Evolutionary conservation across 1,139 yeast species (phyloP).

Genomic region (Yamadazyma friedrichii): DNA sequence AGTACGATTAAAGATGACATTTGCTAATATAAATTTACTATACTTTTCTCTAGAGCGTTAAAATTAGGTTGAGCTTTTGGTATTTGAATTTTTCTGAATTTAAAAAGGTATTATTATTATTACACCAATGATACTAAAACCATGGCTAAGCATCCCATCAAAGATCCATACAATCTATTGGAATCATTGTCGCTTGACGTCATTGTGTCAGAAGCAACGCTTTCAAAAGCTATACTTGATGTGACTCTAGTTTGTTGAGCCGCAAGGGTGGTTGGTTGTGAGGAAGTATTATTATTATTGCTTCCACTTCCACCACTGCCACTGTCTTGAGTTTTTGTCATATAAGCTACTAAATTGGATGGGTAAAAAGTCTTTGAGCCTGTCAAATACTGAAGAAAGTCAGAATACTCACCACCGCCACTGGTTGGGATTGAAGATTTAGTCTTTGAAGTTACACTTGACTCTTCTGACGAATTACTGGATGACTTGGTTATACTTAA

Average conservation of each 20-base stretch:
- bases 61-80: too few relatives aligned
- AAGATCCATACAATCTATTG: constrained; percentile 8
- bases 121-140: constrained; percentile 2
- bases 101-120: not conserved
- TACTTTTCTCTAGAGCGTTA: not conserved
- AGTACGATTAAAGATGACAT: too few relatives aligned
- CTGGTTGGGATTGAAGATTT: not conserved
- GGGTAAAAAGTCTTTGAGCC: constrained; percentile 4
- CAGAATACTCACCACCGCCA: not conserved
- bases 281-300: not conserved
- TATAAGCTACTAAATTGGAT: constrained; percentile 7
- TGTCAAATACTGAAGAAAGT: not conserved
- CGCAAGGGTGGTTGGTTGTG: not conserved
- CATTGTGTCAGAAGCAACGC: constrained; percentile 3
- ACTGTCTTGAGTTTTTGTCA: constrained; percentile 1
- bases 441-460: not conserved
- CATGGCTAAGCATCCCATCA: constrained; percentile 7
- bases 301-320: constrained; percentile 1
- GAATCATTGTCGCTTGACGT: constrained; percentile 11
- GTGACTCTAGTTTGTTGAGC: constrained; percentile 3
- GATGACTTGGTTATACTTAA: not conserved
- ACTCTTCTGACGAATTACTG: constrained; percentile 1
- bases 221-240: not conserved
- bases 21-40: not conserved
- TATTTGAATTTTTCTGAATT: too few relatives aligned